Base-by-base conservation (phyloP, 2,329 filamentous ascomycete species). In the Microascus cirrosus region DNA sequence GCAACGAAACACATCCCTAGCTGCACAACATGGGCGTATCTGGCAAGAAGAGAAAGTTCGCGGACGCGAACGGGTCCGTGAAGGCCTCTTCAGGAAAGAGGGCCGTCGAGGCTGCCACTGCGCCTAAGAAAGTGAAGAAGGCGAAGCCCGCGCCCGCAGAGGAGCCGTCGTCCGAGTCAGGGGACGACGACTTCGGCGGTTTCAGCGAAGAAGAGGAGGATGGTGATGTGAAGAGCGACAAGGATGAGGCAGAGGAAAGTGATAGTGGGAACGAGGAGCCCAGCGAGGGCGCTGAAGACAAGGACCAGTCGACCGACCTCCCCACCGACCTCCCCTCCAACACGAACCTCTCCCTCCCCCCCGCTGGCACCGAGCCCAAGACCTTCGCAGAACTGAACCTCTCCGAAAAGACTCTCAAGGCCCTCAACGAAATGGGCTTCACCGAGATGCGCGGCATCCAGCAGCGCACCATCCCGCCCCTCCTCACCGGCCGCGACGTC, bases 391-490 rank as follows among this genome's bases (percentile, higher is more conserved):
- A 97, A 63, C 77, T 99, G 62, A 89, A 89, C 58, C 80, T 99
- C 12, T 94, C 90, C 1, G 87, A 92, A 25, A 91, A 89, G 73
- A 96, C 91, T 0, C 87, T 92, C 80, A 84, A 87, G 74, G 92
- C 91, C 10, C 91, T 96, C 65, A 68, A 85, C 59, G 89, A 88
- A 62, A 97, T 99, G 93, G 89, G 89, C 15, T 96, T 97, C 69
- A 86, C 88, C 67, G 92, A 81, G 54, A 96, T 99, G 92, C 97
- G 94, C 1, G 89, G 94, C 70, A 96, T 97, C 64, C 94, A 97
- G 72, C 82, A 84, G 65, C 82, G 88, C 56, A 87, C 87, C 13
- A 96, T 97, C 58, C 92, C 93, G 4, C 91, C 92, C 22, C 77
- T 95, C 53, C 78, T 97, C 60, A 90, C 92, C 50, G 94, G 94